A percentile compares a stretch with the other conserved stretches of the same genome.
Conservation (phyloP, 441 rosid species). For the Corymbia citriodora region DNA sequence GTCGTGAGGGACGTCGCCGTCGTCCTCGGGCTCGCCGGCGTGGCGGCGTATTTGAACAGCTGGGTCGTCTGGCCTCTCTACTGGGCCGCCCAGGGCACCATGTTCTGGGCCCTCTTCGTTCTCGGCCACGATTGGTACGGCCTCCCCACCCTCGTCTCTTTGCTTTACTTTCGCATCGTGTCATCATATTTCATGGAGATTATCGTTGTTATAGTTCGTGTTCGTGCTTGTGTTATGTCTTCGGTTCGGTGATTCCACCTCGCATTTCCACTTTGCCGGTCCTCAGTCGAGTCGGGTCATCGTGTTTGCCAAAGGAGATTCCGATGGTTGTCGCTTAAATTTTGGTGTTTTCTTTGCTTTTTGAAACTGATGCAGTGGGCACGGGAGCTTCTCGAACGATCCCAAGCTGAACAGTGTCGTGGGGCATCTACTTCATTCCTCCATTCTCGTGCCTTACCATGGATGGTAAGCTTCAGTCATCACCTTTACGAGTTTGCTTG, state of each 20-base stretch:
- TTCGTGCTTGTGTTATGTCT: neutral
- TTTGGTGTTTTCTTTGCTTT: neutral
- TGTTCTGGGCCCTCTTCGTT: slow-evolving; percentile 98
- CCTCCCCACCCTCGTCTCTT: neutral
- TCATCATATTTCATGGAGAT: neutral
- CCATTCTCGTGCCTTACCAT: slow-evolving; percentile 89
- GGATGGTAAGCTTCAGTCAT: slow-evolving; percentile 50
- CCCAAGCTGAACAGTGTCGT: slow-evolving; percentile 55
- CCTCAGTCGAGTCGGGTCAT: neutral
- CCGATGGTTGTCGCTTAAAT: neutral
- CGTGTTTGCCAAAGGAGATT: neutral
- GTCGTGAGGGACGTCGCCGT: slow-evolving; percentile 75
- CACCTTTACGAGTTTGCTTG: neutral
- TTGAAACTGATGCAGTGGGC: slow-evolving; percentile 44
- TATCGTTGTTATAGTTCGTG: neutral
- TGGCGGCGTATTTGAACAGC: slow-evolving; percentile 55
- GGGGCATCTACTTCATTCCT: slow-evolving; percentile 81
- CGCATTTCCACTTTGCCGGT: neutral
- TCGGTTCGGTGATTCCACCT: neutral
- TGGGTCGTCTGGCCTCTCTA: slow-evolving; percentile 95
- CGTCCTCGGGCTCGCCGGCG: slow-evolving; percentile 78
- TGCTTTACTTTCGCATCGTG: neutral
- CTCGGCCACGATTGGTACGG: slow-evolving; percentile 94
- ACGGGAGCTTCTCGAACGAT: slow-evolving; percentile 84
- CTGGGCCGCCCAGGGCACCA: slow-evolving; percentile 93